phyloP scores from a whole-genome alignment of 2,329 filamentous ascomycete species.

The Stagonosporopsis tanaceti region DNA sequence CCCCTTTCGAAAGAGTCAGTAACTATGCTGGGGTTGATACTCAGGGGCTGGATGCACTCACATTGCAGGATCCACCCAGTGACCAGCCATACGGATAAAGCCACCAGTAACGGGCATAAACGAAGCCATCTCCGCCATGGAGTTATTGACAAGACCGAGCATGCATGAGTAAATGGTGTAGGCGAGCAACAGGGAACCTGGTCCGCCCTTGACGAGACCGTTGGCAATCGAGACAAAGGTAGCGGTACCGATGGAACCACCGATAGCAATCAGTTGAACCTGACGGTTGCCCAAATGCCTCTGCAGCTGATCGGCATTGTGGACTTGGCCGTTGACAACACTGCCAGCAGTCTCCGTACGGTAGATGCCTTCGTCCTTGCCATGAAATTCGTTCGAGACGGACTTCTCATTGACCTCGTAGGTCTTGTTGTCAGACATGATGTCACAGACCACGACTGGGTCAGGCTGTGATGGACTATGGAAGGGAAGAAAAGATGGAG shows the following conservation, averaged over 20 bases:
- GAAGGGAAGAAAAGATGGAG: constrained; percentile 6
- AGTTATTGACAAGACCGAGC: constrained; percentile 68
- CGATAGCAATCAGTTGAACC: constrained; percentile 45
- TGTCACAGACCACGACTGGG: constrained; percentile 1
- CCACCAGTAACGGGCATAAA: constrained; percentile 68
- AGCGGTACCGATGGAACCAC: constrained; percentile 46
- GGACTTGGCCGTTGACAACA: constrained; percentile 15
- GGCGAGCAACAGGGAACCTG: constrained; percentile 63
- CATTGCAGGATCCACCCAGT: constrained; percentile 64
- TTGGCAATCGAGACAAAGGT: constrained; percentile 67
- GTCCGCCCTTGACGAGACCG: constrained; percentile 57
- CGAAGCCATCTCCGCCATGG: constrained; percentile 68
- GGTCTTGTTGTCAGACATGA: constrained; percentile 24
- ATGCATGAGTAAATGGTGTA: constrained; percentile 63
- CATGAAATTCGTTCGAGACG: constrained; percentile 1
- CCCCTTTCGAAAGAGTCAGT: constrained; percentile 42
- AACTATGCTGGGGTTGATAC: not conserved
- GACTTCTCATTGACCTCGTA: constrained; percentile 21
- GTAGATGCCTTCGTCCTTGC: constrained; percentile 21
- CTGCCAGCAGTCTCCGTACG: constrained; percentile 16
- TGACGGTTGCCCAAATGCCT: constrained; percentile 56
- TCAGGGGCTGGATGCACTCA: constrained; percentile 54
- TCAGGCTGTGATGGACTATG: constrained; percentile 2
- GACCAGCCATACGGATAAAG: constrained; percentile 68
- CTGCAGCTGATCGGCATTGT: constrained; percentile 37